Conservation (phyloP, 1,284 basidiomycete genomes). For the Leccinum subatratum region DNA sequence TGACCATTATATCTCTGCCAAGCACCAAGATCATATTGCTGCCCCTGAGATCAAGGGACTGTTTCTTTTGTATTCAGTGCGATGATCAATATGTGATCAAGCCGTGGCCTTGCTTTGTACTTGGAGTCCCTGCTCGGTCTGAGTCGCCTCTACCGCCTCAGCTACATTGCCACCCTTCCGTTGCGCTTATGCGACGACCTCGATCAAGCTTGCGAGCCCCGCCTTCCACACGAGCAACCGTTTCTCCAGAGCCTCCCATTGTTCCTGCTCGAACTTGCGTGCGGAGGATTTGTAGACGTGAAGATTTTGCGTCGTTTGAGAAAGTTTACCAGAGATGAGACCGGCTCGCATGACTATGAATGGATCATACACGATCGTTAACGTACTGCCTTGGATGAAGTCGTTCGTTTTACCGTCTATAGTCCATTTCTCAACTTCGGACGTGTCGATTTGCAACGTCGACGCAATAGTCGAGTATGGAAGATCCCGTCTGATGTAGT, state of each 20-base stretch:
- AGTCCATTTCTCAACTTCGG: conserved; percentile 84
- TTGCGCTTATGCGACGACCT: too few species aligned
- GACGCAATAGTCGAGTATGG: too few species aligned
- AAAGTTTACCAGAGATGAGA: conserved; percentile 79
- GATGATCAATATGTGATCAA: conserved; percentile 9
- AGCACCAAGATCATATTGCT: too few species aligned
- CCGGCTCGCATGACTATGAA: conserved; percentile 76
- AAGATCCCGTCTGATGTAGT: too few species aligned
- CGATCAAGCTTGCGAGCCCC: too few species aligned
- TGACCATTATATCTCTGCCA: too few species aligned
- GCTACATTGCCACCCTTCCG: conserved; percentile 15
- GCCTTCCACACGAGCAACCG: conserved; percentile 78
- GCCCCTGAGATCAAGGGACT: too few species aligned
- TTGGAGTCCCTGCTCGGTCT: conserved; percentile 22
- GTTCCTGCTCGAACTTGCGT: conserved; percentile 70
- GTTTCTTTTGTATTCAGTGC: not conserved
- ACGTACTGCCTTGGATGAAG: not conserved
- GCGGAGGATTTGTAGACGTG: conserved; percentile 75
- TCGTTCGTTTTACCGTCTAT: conserved; percentile 67
- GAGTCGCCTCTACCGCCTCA: conserved; percentile 17
- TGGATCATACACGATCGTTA: conserved; percentile 1
- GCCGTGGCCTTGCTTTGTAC: conserved; percentile 20
- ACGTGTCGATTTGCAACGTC: conserved; percentile 33
- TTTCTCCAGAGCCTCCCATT: conserved; percentile 82
- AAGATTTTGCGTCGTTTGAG: conserved; percentile 74